These are phyloP conservation scores for Ramalina intermedia DNA, from an alignment of 495 filamentous ascomycete genomes.

Conservation along the genomic window DNA sequence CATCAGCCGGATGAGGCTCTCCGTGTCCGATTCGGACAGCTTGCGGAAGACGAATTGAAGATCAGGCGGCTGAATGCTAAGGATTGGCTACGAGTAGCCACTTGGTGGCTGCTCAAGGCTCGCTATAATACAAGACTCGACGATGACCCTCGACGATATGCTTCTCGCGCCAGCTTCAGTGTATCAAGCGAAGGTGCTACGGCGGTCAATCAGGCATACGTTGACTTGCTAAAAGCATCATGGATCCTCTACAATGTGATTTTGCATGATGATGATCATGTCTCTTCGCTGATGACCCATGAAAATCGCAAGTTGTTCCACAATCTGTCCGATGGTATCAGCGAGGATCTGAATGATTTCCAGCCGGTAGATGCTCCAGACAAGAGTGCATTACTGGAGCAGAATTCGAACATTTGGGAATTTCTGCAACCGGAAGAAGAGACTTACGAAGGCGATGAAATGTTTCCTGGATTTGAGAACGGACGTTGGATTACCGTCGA, in stretches of 20 bases:
- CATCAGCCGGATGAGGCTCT: constrained; percentile 20
- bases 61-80: constrained; percentile 18
- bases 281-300: constrained; percentile 17
- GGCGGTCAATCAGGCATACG: constrained; percentile 23
- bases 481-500: constrained; percentile 25
- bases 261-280: constrained; percentile 17
- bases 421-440: constrained; percentile 23
- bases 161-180: constrained; percentile 17
- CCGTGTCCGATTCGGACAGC: constrained; percentile 15
- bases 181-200: constrained; percentile 16
- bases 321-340: constrained; percentile 27
- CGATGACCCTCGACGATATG: constrained; percentile 16
- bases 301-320: constrained; percentile 28
- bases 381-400: constrained; percentile 12
- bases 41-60: constrained; percentile 17
- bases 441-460: constrained; percentile 9
- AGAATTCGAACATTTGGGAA: constrained; percentile 28
- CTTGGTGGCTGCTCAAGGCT: constrained; percentile 35
- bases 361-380: constrained; percentile 21
- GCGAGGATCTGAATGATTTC: constrained; percentile 23
- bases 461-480: constrained; percentile 18
- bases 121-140: constrained; percentile 1
- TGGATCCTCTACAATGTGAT: constrained; percentile 29
- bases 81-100: constrained; percentile 28
- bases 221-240: constrained; percentile 29